phyloP scores from a whole-genome alignment of 257 asterid genomes.

The Solanum dulcamara region DNA sequence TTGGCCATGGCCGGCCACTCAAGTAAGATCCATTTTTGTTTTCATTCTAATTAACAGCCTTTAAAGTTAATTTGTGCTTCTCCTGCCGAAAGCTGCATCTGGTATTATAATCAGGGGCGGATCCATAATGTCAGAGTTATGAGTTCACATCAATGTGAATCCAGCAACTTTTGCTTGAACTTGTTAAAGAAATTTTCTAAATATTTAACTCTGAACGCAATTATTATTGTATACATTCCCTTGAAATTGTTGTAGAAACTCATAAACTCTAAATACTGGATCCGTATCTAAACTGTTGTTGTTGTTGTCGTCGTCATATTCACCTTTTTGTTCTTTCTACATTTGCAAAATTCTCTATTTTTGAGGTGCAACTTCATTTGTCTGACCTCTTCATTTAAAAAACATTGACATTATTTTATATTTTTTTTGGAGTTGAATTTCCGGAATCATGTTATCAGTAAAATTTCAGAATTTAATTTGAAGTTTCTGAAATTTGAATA shows the following conservation, averaged over 20 bases:
- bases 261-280: background rate
- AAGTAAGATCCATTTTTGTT: constrained; percentile 25
- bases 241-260: background rate
- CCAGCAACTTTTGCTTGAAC: background rate
- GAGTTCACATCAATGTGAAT: background rate
- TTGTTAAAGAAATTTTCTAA: background rate
- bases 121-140: background rate
- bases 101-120: background rate
- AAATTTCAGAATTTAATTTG: background rate
- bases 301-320: background rate
- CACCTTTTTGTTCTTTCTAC: background rate
- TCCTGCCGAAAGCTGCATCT: background rate
- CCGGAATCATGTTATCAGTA: background rate
- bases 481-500: background rate
- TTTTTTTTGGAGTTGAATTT: background rate
- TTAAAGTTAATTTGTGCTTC: background rate
- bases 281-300: background rate
- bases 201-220: background rate
- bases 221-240: background rate
- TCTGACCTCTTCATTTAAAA: background rate
- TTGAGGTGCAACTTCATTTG: background rate
- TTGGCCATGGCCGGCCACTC: constrained; percentile 64
- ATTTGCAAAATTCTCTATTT: background rate
- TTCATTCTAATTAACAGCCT: background rate
- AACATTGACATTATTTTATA: background rate